phyloP scores from a whole-genome alignment of 305 asterid genomes.

The Fraxinus xanthoxyloides region DNA sequence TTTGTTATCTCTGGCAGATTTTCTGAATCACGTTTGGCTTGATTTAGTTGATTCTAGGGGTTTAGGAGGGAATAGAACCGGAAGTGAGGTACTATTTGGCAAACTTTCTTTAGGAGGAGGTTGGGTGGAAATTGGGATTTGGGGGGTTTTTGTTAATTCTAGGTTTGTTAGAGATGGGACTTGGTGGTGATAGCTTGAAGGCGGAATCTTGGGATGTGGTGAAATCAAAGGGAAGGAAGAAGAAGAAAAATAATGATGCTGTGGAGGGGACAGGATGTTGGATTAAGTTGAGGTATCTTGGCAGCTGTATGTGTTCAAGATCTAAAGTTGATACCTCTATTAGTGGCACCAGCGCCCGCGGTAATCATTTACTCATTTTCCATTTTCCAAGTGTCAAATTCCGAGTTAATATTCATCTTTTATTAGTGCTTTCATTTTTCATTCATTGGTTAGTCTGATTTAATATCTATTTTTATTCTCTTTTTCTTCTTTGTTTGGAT shows the following conservation, averaged over 20 bases:
- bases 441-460: background rate
- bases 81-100: conserved; percentile 24
- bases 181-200: conserved; percentile 39
- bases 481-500: background rate
- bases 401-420: background rate
- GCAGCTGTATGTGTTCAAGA: conserved; percentile 67
- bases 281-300: conserved; percentile 49
- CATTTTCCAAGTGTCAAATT: background rate
- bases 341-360: conserved; percentile 59
- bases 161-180: conserved; percentile 44
- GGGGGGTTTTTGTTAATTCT: conserved; percentile 17
- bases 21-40: conserved; percentile 30
- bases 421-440: background rate
- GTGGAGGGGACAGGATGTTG: conserved; percentile 51
- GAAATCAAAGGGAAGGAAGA: conserved; percentile 45
- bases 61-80: conserved; percentile 15
- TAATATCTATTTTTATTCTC: background rate
- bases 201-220: conserved; percentile 47
- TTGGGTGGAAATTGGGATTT: background rate
- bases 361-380: conserved; percentile 17
- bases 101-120: background rate
- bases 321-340: conserved; percentile 70
- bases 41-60: conserved; percentile 22
- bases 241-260: conserved; percentile 35
- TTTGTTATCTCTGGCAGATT: conserved; percentile 16